These are phyloP conservation scores for Aspergillus aculeatinus DNA, from an alignment of 2,329 filamentous ascomycete genomes.

Conservation along the genomic window DNA sequence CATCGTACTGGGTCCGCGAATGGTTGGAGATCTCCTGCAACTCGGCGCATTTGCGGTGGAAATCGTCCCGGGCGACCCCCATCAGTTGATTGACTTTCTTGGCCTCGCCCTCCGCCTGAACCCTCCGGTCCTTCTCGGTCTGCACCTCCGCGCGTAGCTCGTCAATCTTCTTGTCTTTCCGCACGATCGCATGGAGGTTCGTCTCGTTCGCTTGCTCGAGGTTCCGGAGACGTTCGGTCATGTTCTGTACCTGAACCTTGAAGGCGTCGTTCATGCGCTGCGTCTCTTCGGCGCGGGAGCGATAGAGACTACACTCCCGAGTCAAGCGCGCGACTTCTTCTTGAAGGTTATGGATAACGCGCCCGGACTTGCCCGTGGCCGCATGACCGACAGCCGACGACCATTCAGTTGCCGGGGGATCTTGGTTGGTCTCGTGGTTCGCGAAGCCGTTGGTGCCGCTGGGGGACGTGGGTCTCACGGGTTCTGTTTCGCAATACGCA, in stretches of 20 bases:
- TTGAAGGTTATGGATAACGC: constrained; percentile 52
- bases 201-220: constrained; percentile 49
- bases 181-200: constrained; percentile 46
- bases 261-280: constrained; percentile 48
- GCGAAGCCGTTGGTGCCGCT: constrained; percentile 32
- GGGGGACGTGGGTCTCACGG: constrained; percentile 17
- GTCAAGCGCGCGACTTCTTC: constrained; percentile 51
- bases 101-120: constrained; percentile 42
- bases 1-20: constrained; percentile 45
- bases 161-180: constrained; percentile 50
- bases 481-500: constrained; percentile 15
- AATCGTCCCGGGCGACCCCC: constrained; percentile 41
- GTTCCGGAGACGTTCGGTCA: constrained; percentile 47
- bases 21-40: constrained; percentile 41
- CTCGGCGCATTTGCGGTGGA: constrained; percentile 40
- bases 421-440: constrained; percentile 29
- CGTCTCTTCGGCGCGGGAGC: constrained; percentile 47
- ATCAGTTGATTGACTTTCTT: constrained; percentile 38
- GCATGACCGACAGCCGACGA: constrained; percentile 52
- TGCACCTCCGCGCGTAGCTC: constrained; percentile 45
- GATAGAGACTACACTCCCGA: constrained; percentile 47
- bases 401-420: constrained; percentile 42
- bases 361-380: constrained; percentile 50
- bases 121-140: constrained; percentile 43
- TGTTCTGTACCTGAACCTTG: constrained; percentile 46